Conservation (phyloP, 2,329 filamentous ascomycete species). For the Sporothrix humicola region DNA sequence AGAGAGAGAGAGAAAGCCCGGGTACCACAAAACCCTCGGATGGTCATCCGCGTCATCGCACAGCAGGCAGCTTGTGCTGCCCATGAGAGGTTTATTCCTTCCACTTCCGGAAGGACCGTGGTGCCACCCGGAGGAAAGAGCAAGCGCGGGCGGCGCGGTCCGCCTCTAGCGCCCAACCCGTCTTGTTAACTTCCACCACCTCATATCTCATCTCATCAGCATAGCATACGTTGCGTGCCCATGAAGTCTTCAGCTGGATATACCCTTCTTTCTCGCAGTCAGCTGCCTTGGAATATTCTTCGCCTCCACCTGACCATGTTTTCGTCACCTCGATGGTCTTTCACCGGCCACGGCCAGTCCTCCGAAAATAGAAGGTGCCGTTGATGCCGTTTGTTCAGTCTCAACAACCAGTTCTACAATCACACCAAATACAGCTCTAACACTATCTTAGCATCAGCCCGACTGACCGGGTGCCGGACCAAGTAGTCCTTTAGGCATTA, state of each 20-base stretch:
- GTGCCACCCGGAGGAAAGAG: background rate
- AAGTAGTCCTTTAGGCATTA: background rate
- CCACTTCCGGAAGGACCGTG: background rate
- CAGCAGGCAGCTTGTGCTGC: background rate
- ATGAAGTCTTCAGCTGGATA: background rate
- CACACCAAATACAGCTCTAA: no score
- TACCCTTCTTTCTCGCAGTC: background rate
- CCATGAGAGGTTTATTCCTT: conserved; percentile 1
- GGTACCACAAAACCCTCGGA: background rate
- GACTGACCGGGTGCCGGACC: background rate
- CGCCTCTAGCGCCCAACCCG: background rate
- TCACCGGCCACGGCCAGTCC: background rate
- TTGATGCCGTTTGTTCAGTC: background rate
- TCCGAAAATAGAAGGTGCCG: background rate
- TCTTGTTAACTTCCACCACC: no score
- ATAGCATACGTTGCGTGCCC: background rate
- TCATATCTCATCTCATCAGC: background rate
- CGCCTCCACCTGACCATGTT: background rate
- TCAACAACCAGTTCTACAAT: no score
- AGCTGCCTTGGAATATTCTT: no score
- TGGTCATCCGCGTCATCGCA: background rate
- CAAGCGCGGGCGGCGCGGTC: conserved; percentile 6
- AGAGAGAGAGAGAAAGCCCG: background rate
- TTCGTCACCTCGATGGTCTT: no score
- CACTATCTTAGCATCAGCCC: background rate